phyloP scores from a whole-genome alignment of 345 rosid species.

The Heritiera littoralis region DNA sequence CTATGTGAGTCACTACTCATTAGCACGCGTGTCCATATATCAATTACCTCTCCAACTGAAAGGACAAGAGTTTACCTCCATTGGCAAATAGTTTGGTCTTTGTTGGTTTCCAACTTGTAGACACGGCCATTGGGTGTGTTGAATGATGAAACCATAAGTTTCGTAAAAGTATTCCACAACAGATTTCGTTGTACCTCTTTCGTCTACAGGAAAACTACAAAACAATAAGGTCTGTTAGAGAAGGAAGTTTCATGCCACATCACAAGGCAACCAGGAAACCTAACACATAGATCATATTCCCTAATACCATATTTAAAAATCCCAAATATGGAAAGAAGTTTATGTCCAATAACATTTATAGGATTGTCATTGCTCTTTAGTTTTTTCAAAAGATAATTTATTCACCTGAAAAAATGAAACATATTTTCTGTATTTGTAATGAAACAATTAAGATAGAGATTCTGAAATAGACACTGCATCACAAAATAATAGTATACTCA shows the following conservation, averaged over 20 bases:
- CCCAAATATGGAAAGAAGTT: no score
- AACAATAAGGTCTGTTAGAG: slow-evolving; percentile 20
- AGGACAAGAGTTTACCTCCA: slow-evolving; percentile 61
- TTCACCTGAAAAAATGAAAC: slow-evolving; percentile 4
- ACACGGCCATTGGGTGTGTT: slow-evolving; percentile 82
- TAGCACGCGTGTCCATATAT: background rate
- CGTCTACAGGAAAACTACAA: slow-evolving; percentile 79
- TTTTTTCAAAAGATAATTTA: background rate
- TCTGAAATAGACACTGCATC: background rate
- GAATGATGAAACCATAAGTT: slow-evolving; percentile 74
- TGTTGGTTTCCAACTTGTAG: slow-evolving; percentile 91
- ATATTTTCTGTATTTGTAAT: background rate
- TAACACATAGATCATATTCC: background rate
- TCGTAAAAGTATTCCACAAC: slow-evolving; percentile 87
- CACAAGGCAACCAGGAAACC: background rate
- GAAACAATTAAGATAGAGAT: background rate
- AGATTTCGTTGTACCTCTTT: slow-evolving; percentile 79
- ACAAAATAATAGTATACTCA: slow-evolving; percentile 34
- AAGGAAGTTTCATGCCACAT: background rate
- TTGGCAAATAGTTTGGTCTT: slow-evolving; percentile 88
- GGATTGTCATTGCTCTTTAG: background rate
- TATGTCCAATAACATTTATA: background rate
- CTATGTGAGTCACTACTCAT: slow-evolving; percentile 35
- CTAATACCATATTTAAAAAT: background rate
- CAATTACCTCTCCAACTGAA: background rate